Evolutionary conservation across 306 rosid genomes (phyloP).

Genomic region (Nissolia schottii): DNA sequence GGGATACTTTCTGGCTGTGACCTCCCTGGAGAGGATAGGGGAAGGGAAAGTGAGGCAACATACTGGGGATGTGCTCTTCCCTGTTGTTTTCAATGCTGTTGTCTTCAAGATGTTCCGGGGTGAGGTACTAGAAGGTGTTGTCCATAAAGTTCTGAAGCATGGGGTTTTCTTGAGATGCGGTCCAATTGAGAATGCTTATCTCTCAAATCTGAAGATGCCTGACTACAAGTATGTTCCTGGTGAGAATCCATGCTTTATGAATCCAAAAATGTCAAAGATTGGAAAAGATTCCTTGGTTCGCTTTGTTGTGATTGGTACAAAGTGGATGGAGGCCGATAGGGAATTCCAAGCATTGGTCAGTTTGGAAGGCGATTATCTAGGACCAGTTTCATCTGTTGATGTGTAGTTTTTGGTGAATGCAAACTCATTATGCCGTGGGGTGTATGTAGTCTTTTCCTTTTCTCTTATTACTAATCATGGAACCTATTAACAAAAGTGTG

Average conservation of each 20-base stretch:
- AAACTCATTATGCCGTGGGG: too few species aligned
- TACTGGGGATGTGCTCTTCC: conserved; percentile 81
- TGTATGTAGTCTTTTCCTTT: too few species aligned
- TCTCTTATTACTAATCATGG: too few species aligned
- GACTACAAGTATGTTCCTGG: conserved; percentile 62
- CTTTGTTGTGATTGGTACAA: conserved; percentile 71
- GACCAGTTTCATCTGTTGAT: conserved; percentile 48
- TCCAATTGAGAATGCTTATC: conserved; percentile 67
- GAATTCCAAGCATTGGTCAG: conserved; percentile 89
- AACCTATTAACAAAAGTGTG: too few species aligned
- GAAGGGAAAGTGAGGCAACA: conserved; percentile 79
- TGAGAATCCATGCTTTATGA: conserved; percentile 67
- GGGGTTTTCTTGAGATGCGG: conserved; percentile 87
- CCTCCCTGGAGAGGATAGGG: conserved; percentile 62
- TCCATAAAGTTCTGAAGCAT: conserved; percentile 78
- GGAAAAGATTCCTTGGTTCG: conserved; percentile 59
- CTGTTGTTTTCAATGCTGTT: conserved; percentile 58
- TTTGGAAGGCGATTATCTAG: conserved; percentile 78
- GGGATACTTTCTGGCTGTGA: conserved; percentile 72
- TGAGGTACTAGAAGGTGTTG: conserved; percentile 72
- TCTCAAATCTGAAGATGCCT: conserved; percentile 68
- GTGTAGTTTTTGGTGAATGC: neutral
- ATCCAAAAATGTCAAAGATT: conserved; percentile 53
- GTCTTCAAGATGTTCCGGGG: conserved; percentile 79
- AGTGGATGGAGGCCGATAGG: conserved; percentile 89